These are phyloP conservation scores for Bisporella sp. DNA, from an alignment of 2,329 filamentous ascomycete species.

Conservation along the genomic window DNA sequence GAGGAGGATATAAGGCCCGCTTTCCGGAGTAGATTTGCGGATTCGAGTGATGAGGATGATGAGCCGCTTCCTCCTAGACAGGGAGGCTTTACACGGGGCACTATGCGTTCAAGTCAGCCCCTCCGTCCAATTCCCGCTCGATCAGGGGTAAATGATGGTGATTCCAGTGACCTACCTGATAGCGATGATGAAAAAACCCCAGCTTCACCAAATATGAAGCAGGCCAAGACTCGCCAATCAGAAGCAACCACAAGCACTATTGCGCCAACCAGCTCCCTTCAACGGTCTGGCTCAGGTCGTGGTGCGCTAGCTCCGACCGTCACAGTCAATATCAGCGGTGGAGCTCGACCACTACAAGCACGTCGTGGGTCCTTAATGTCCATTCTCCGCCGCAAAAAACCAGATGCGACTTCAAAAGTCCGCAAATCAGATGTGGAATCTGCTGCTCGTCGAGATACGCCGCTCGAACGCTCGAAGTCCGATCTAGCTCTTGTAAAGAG, in stretches of 20 bases:
- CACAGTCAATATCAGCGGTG: slow-evolving; percentile 1
- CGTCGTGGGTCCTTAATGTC: slow-evolving; percentile 47
- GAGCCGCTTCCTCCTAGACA: slow-evolving; percentile 9
- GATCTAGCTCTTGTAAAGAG: slow-evolving; percentile 33
- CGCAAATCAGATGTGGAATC: slow-evolving; percentile 49
- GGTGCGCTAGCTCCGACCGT: slow-evolving; percentile 20
- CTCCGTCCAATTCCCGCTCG: slow-evolving; percentile 44
- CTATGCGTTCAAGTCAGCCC: slow-evolving; percentile 15
- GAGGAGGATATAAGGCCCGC: slow-evolving; percentile 23
- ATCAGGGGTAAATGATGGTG: slow-evolving; percentile 45
- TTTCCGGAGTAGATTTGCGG: slow-evolving; percentile 46
- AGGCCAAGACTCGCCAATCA: slow-evolving; percentile 11
- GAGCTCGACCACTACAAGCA: slow-evolving; percentile 18
- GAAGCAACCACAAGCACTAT: slow-evolving; percentile 10
- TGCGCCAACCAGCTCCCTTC: slow-evolving; percentile 24
- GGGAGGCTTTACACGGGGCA: slow-evolving; percentile 5
- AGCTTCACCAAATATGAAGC: slow-evolving; percentile 16
- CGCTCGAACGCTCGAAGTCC: slow-evolving; percentile 49
- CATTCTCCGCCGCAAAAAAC: slow-evolving; percentile 59
- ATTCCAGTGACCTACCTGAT: slow-evolving; percentile 54
- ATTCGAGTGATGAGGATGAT: slow-evolving; percentile 54
- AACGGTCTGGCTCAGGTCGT: slow-evolving; percentile 30
- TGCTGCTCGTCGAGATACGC: slow-evolving; percentile 54
- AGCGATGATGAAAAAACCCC: slow-evolving; percentile 45
- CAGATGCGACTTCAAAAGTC: slow-evolving; percentile 42